Evolutionary conservation across 225 moss, liverwort and hornwort species (phyloP).

Genomic region (Polytrichum commune): DNA sequence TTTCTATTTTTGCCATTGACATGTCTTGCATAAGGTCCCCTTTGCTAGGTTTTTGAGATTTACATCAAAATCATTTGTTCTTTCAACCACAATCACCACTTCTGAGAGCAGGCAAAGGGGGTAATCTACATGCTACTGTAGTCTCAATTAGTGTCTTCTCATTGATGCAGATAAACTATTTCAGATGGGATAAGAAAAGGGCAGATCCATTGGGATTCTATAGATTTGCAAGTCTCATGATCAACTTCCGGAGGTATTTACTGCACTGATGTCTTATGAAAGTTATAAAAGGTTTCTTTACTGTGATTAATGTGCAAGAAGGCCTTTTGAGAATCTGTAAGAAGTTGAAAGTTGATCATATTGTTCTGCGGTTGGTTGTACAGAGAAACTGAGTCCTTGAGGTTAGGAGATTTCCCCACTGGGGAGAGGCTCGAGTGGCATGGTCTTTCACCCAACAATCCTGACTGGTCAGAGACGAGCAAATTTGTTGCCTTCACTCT

Average conservation of each 20-base stretch:
- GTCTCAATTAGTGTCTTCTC: background rate
- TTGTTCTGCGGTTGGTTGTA: constrained; percentile 6
- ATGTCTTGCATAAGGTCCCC: too few species aligned
- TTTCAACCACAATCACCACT: too few species aligned
- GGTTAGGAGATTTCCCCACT: constrained; percentile 75
- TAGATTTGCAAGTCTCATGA: constrained; percentile 72
- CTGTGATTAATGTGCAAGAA: background rate
- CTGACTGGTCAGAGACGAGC: constrained; percentile 87
- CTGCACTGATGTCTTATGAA: background rate
- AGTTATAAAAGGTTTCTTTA: background rate
- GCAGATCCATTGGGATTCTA: constrained; percentile 68
- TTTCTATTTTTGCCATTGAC: too few species aligned
- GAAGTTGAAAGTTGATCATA: too few species aligned
- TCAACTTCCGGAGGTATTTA: constrained; percentile 70
- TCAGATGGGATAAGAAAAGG: constrained; percentile 72
- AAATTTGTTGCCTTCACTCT: constrained; percentile 83
- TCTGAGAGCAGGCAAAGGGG: too few species aligned
- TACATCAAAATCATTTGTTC: too few species aligned
- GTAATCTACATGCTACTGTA: background rate
- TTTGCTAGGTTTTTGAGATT: too few species aligned
- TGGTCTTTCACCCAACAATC: constrained; percentile 57
- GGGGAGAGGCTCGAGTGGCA: constrained; percentile 82
- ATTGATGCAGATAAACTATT: constrained; percentile 70
- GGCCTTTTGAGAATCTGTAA: too few species aligned
- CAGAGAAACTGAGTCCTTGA: constrained; percentile 63